These are phyloP conservation scores for Diaporthe vexans DNA, from an alignment of 2,329 filamentous ascomycete genomes.

Conservation along the genomic window DNA sequence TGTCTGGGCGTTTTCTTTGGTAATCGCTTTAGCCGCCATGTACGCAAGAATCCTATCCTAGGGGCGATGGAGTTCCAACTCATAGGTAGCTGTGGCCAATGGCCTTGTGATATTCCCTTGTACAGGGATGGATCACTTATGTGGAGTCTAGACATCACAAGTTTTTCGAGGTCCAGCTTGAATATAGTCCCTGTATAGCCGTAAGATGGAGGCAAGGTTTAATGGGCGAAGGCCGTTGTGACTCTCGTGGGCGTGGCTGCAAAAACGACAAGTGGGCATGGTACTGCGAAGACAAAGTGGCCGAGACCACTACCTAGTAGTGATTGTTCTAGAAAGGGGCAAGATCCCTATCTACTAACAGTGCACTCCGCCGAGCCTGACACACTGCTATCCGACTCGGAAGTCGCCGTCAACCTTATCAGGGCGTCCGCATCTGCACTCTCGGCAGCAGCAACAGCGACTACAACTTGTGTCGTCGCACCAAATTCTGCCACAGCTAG, in stretches of 20 bases:
- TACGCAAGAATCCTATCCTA: background rate
- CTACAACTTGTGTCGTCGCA: constrained; percentile 52
- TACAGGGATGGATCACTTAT: background rate
- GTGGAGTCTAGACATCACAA: background rate
- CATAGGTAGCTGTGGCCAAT: background rate
- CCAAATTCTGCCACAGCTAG: constrained; percentile 59
- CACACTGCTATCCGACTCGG: constrained; percentile 57
- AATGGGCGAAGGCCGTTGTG: background rate
- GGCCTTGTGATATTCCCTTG: background rate
- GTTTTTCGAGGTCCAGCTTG: background rate
- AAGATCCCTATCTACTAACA: constrained; percentile 42
- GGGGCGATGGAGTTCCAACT: too few relatives aligned
- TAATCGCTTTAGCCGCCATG: constrained; percentile 2
- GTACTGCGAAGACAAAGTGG: background rate
- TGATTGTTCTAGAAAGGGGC: background rate
- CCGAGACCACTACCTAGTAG: background rate
- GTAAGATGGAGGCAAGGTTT: background rate
- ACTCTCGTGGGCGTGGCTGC: background rate
- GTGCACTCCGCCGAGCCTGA: constrained; percentile 50
- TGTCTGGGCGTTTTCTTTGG: background rate
- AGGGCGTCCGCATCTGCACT: constrained; percentile 53
- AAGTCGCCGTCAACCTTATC: constrained; percentile 59
- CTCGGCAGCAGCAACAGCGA: constrained; percentile 56
- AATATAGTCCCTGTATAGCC: background rate
- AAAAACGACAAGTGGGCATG: background rate